Evolutionary conservation across 495 filamentous ascomycete species (phyloP), one percentile per base, ranked within the genome.

Genomic region (Neurospora sp.): DNA sequence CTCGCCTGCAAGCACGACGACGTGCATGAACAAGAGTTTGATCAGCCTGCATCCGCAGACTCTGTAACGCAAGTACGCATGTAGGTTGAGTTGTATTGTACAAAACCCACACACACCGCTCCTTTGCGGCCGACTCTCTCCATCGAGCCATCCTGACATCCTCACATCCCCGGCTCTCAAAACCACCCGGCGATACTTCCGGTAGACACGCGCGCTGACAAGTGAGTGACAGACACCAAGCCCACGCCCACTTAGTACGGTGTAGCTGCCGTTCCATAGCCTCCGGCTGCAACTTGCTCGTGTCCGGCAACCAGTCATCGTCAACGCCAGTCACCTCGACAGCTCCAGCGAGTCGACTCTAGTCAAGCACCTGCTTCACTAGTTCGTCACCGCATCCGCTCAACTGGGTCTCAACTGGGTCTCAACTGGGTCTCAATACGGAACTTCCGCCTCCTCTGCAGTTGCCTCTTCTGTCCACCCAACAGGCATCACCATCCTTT

Each of bases 41-140:
- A 65, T 65, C 53, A 65, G 53, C 53, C 53, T 65, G 53, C 53
- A 65, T 65, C 53, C 53, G 27, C 53, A 65, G 53, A 65, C 53
- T 65, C 53, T 65, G 53, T 65, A 65, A 65, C 53, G 53, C 53
- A 65, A 65, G 53, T 65, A 65, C 53, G 53, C 53, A 65, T 65
- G 53, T 65, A 65, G 53, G 53, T 65, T 65, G 53, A 65, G 53
- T 65, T 65, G 53, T 65, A 65, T 65, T 37, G 53, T 65, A 8
- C 53, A 65, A 65, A 65, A 35, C 53, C 53, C 53, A 65, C 31
- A 65, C 53, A 65, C 53, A 65, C 53, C 53, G 53, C 53, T 65
- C 27, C 53, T 65, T 65, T 61, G 45, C 45, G 45, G 45, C 45
- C 45, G 53, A 61, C 53, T 16, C 22, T 27, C 53, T 65, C 53